Conservation (phyloP, 176 grass and related monocot species). For the Eremochloa ophiuroides region DNA sequence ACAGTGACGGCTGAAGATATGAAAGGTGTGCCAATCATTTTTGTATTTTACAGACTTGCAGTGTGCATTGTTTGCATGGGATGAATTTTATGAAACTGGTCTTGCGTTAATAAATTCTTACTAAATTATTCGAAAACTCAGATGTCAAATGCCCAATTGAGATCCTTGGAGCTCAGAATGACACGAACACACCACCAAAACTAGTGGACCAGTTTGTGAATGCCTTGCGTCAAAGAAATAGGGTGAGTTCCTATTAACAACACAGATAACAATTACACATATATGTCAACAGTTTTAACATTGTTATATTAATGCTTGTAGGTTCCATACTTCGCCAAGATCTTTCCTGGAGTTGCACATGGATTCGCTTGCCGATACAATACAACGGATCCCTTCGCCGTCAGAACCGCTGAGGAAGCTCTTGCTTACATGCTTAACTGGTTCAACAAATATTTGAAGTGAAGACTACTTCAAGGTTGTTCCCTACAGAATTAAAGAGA, state of each 20-base stretch:
- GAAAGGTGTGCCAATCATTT: background rate
- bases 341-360: constrained; percentile 20
- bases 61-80: too few species aligned
- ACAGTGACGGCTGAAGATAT: constrained; percentile 25
- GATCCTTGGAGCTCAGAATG: constrained; percentile 32
- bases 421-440: constrained; percentile 34
- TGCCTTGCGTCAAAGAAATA: background rate
- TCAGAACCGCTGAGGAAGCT: constrained; percentile 18
- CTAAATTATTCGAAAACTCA: background rate
- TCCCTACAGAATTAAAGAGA: background rate
- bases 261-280: background rate
- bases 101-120: background rate
- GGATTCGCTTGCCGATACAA: constrained; percentile 41
- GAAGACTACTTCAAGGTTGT: background rate
- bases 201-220: background rate
- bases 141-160: constrained; percentile 31
- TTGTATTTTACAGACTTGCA: background rate
- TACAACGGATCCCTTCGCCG: background rate
- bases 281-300: background rate
- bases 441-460: constrained; percentile 37
- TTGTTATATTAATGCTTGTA: constrained; percentile 4
- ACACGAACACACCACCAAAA: background rate
- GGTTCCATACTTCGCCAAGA: constrained; percentile 31
- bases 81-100: background rate
- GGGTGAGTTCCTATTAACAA: background rate